Evolutionary conservation across 495 filamentous ascomycete genomes (phyloP).

Genomic region (Pyronema domesticum): DNA sequence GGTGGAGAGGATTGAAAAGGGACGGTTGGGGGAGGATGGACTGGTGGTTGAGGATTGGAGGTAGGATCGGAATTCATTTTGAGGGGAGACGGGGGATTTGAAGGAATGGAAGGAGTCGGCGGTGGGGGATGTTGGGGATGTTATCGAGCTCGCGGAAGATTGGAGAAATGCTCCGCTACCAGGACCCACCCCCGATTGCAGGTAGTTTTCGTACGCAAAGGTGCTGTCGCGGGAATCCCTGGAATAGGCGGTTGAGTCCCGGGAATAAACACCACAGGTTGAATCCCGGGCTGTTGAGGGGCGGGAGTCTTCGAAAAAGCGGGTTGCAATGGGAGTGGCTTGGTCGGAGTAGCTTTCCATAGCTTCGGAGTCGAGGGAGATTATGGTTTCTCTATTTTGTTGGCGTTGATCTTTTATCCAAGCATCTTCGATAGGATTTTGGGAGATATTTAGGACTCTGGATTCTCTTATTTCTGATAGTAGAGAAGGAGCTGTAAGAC

Average conservation of each 20-base stretch:
- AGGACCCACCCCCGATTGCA: too few relatives aligned
- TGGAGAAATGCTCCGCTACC: too few relatives aligned
- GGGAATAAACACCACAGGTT: too few relatives aligned
- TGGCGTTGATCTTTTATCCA: neutral
- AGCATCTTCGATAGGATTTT: neutral
- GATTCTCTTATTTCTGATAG: slow-evolving; percentile 1
- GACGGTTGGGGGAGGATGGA: neutral
- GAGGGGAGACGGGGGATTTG: neutral
- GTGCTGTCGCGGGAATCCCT: too few relatives aligned
- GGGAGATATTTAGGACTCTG: neutral
- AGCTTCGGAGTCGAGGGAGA: too few relatives aligned
- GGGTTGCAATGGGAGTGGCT: too few relatives aligned
- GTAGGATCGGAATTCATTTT: neutral
- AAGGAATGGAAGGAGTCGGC: neutral
- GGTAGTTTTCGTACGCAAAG: too few relatives aligned
- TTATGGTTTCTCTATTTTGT: neutral
- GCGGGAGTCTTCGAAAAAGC: too few relatives aligned
- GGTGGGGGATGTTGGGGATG: neutral
- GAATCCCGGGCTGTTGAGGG: too few relatives aligned
- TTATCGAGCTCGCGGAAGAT: too few relatives aligned
- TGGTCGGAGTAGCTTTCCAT: too few relatives aligned
- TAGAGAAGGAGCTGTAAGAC: neutral
- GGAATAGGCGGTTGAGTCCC: too few relatives aligned
- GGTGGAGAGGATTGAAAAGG: neutral
- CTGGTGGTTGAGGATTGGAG: neutral